Percentiles rank a stretch among this genome's conserved stretches.
Evolutionary conservation across 768 basidiomycete genomes (phyloP).

Genomic region (Macrolepiota dolichaula): DNA sequence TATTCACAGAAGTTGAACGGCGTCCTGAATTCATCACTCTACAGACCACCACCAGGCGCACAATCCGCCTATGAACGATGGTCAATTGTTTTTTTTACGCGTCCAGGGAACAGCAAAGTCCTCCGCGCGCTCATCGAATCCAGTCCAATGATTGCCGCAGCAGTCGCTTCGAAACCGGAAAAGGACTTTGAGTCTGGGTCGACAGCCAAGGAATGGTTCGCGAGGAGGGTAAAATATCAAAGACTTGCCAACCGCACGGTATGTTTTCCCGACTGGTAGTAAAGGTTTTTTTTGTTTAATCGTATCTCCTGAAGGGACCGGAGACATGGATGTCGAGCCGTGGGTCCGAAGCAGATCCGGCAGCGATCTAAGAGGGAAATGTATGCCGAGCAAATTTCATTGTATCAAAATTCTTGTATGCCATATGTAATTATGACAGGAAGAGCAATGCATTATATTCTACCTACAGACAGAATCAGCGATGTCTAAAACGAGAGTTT

Average conservation of each 20-base stretch:
- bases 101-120: conserved; percentile 51
- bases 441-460: background rate
- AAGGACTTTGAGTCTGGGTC: conserved; percentile 32
- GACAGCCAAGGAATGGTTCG: conserved; percentile 42
- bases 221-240: conserved; percentile 41
- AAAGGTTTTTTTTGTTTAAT: background rate
- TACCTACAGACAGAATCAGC: background rate
- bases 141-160: conserved; percentile 47
- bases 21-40: background rate
- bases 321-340: conserved; percentile 46
- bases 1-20: background rate
- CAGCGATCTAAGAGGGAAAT: background rate
- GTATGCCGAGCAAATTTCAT: background rate
- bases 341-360: conserved; percentile 31
- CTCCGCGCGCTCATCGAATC: conserved; percentile 51
- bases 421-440: background rate
- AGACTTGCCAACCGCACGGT: conserved; percentile 41
- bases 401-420: background rate
- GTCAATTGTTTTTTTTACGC: conserved; percentile 68
- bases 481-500: background rate
- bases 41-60: conserved; percentile 53
- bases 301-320: conserved; percentile 27
- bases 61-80: conserved; percentile 54
- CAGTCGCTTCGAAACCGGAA: conserved; percentile 33
- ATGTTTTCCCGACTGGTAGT: conserved; percentile 1